A percentile compares a stretch with the other conserved stretches of the same genome.
Conservation (phyloP, 2,329 filamentous ascomycete genomes). For the Fusarium abutilonis region DNA sequence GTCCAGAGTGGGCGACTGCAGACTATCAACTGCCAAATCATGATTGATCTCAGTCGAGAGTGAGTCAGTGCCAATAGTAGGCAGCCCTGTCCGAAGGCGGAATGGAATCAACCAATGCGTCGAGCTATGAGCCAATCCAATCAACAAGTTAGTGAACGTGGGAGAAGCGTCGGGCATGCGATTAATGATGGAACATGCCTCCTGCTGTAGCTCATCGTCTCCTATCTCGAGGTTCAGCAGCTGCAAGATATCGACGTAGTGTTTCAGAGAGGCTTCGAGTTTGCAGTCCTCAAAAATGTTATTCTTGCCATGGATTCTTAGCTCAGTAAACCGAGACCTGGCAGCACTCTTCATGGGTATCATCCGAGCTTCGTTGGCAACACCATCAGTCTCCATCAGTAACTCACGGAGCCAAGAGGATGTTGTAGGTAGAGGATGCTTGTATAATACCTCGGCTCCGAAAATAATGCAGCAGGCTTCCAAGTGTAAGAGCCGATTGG, state of each 20-base stretch:
- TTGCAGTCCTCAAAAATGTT: conserved; percentile 45
- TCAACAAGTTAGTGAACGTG: conserved; percentile 25
- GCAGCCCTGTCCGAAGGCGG: conserved; percentile 2
- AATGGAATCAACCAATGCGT: conserved; percentile 20
- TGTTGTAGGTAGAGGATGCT: background rate
- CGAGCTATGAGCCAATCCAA: conserved; percentile 9
- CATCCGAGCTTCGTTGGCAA: conserved; percentile 35
- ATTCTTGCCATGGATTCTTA: conserved; percentile 44
- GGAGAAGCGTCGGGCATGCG: conserved; percentile 20
- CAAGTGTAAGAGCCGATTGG: conserved; percentile 33
- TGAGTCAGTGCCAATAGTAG: background rate
- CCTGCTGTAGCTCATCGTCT: conserved; percentile 27
- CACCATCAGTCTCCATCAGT: conserved; percentile 23
- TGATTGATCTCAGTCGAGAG: too few relatives aligned
- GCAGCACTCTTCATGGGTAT: conserved; percentile 39
- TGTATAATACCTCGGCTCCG: conserved; percentile 37
- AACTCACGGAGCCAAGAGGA: conserved; percentile 45
- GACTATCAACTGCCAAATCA: background rate
- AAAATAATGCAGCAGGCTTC: conserved; percentile 47
- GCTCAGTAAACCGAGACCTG: conserved; percentile 31
- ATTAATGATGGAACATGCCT: conserved; percentile 29
- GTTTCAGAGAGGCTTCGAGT: conserved; percentile 37
- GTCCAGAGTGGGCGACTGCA: too few relatives aligned
- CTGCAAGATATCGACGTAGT: conserved; percentile 18
- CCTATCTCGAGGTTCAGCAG: conserved; percentile 8